Evolutionary conservation across 2,329 filamentous ascomycete genomes (phyloP), one percentile per base, ranked within the genome.

Genomic region (Pestalotiopsis sp.): DNA sequence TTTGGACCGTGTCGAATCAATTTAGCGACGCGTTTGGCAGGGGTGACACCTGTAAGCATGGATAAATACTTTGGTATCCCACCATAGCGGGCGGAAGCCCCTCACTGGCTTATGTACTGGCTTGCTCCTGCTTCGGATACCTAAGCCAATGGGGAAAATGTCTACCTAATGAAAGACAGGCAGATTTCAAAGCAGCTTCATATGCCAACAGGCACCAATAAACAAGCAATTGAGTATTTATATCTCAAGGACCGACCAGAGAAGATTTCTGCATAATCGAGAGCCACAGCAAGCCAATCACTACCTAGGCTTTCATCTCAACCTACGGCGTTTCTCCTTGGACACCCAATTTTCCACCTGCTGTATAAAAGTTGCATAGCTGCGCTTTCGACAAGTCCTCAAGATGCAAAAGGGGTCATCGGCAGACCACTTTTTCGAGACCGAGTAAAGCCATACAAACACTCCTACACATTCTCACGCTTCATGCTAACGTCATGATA

Each of bases 351-450:
- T 36, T 36, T 9, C 7, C 31, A 36, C 31, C 31, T 36, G 31
- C 31, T 36, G 31, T 36, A 9, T 36, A 20, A 52, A 52, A 52
- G 14, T 20, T 11, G 45, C 20, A 17, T n/a, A 52, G 45, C 45
- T 52, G 45, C 45, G 45, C 14, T 20, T 17, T 17, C 5, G 12
- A 23, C 36, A 63, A 41, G 31, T 65, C 60, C 68, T 69, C 70
- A 91, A 88, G 84, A 92, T 92, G 79, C 68, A 73, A 12, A 87
- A 89, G 71, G 92, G 92, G 36, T 87, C 88, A 64, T 89, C 97
- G 76, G 87, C 91, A 65, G 91, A 92, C 38, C 90, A 96, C 77
- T 98, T 97, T 84, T 98, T 98, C 78, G 93, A 98, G 81, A 97
- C 94, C 38, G 92, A 95, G 93, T 96, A 82, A 81, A 90, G 27